These are phyloP conservation scores for Bipolaris zeicola DNA, from an alignment of 2,329 filamentous ascomycete genomes.

Conservation along the genomic window DNA sequence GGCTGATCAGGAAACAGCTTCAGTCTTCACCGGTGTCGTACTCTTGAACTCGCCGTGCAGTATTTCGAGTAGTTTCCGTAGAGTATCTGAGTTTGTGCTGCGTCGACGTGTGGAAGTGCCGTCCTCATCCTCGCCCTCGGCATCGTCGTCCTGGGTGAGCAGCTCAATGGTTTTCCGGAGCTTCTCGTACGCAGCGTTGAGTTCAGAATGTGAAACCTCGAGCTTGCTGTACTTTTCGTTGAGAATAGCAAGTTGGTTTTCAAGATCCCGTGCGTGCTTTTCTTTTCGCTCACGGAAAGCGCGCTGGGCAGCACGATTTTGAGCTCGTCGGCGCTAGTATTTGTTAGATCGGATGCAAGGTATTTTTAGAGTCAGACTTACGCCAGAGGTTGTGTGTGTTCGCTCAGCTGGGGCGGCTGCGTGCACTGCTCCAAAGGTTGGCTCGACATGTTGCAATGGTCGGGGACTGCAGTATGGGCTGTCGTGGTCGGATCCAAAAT, in stretches of 20 bases:
- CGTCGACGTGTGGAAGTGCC: constrained; percentile 26
- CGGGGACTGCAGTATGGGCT: constrained; percentile 48
- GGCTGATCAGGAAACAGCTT: constrained; percentile 7
- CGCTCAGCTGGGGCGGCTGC: constrained; percentile 33
- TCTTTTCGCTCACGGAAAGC: constrained; percentile 68
- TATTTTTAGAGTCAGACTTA: constrained; percentile 25
- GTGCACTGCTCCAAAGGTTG: constrained; percentile 25
- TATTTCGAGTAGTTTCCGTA: constrained; percentile 48
- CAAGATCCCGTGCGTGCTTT: constrained; percentile 68
- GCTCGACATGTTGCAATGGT: constrained; percentile 34
- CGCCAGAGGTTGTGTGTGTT: constrained; percentile 48
- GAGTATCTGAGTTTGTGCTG: constrained; percentile 42
- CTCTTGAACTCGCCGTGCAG: constrained; percentile 46
- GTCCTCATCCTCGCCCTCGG: constrained; percentile 38
- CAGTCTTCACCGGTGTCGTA: constrained; percentile 28
- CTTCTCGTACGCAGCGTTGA: constrained; percentile 49
- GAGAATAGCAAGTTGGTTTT: constrained; percentile 60
- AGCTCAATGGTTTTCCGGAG: constrained; percentile 49
- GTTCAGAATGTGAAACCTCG: constrained; percentile 58
- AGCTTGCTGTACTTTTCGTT: constrained; percentile 63
- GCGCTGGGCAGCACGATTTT: constrained; percentile 66
- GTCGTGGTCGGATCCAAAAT: constrained; percentile 49
- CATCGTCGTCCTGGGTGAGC: constrained; percentile 43
- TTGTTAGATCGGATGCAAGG: constrained; percentile 12
- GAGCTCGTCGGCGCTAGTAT: constrained; percentile 61